Conservation (phyloP, 1,284 basidiomycete species). For the Peniophora sp. region DNA sequence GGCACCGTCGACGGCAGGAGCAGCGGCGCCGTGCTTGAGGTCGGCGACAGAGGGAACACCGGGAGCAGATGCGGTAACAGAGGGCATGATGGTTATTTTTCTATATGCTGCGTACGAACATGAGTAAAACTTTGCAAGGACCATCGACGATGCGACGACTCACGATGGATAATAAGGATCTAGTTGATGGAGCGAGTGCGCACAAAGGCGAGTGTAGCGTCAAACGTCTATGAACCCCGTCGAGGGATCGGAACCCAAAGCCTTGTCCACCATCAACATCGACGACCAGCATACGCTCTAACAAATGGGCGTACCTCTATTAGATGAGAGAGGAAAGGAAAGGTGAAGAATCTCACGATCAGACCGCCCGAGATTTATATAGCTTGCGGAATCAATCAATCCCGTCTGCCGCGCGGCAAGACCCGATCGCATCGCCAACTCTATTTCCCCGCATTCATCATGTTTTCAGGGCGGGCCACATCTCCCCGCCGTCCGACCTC, state of each 20-base stretch:
- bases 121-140: too few relatives aligned
- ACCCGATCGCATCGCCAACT: too few relatives aligned
- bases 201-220: constrained; percentile 22
- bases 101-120: too few relatives aligned
- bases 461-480: too few relatives aligned
- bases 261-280: too few relatives aligned
- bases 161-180: neutral
- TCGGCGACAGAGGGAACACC: constrained; percentile 47
- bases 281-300: neutral
- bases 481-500: too few relatives aligned
- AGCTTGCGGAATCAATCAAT: too few relatives aligned
- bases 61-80: constrained; percentile 46
- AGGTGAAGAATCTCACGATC: constrained; percentile 17
- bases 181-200: constrained; percentile 8
- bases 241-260: neutral
- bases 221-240: neutral
- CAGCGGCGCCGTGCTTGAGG: constrained; percentile 44
- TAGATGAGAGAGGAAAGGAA: constrained; percentile 23
- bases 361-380: too few relatives aligned
- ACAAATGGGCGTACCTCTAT: constrained; percentile 38
- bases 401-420: too few relatives aligned
- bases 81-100: constrained; percentile 47
- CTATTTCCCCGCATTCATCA: too few relatives aligned
- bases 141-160: too few relatives aligned
- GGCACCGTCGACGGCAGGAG: constrained; percentile 44